Base-by-base conservation (phyloP, 2,329 filamentous ascomycete species). In the Periglandula ipomoeae region DNA sequence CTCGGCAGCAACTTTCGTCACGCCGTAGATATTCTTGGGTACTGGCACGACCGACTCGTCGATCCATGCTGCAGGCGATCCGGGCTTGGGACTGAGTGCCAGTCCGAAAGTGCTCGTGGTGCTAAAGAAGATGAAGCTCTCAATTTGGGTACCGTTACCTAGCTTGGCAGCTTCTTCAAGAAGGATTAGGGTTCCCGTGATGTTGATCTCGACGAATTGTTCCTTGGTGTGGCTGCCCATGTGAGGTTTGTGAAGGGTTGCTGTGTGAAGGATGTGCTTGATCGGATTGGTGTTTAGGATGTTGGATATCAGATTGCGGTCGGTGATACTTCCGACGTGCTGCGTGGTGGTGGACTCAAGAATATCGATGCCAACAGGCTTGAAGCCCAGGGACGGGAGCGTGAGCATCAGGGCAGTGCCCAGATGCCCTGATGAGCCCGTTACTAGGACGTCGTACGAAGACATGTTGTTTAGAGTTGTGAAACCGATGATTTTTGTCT, bases 21-120 rank as follows among this genome's bases (percentile, higher is more conserved):
- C 64, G 47, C 73, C 73, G 53, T 74, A 74, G 40, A 74, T 71
- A 56, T 74, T 74, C 51, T 74, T 74, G 2, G 71, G 70, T 19
- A 62, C 53, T 0, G 70, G 67, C 0, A 60, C 58, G 7, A 72
- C 65, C 0, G 51, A 34, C 54, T 74, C 71, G 54, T 68, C 60
- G 52, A 74, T 73, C 70, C 70, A 72, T 1, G 61, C 67, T 0
- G 70, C 70, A 1, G 70, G 68, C 0, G 51, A 44, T 1, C 67
- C 68, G 0, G 59, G 59, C 2, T 50, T 44, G 0, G 70, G 68
- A 45, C 63, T 64, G 7, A 73, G 58, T 0, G 70, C 69, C 0
- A 55, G 50, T 22, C 71, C 71, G 23, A 73, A 73, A 0, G 67
- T 55, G n/a, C 70, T 73, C 1, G 71, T 74, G 1, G 71, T 73